These are phyloP conservation scores for Fagopyrum esculentum DNA, from an alignment of 148 eudicot genomes.

Conservation along the genomic window DNA sequence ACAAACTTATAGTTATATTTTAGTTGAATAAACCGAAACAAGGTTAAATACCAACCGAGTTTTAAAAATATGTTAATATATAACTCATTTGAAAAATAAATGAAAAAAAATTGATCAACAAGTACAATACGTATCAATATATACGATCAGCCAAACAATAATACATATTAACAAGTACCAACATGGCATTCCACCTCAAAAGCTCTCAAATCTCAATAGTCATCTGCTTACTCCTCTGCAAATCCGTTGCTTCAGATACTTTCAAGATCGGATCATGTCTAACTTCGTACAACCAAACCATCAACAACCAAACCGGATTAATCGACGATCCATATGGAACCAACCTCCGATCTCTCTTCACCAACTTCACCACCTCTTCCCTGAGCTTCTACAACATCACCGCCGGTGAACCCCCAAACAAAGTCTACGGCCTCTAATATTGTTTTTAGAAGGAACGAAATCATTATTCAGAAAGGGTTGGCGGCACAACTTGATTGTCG, in stretches of 20 bases:
- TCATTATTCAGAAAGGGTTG: too few relatives aligned
- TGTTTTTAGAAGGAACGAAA: too few relatives aligned
- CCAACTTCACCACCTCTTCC: background rate
- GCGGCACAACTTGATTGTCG: too few relatives aligned
- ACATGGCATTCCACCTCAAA: background rate
- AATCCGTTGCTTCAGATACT: background rate
- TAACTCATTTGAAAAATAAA: too few relatives aligned
- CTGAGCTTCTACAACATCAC: background rate
- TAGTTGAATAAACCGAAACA: too few relatives aligned
- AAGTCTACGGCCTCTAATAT: slow-evolving; percentile 6
- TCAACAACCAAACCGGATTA: background rate
- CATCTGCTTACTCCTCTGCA: background rate
- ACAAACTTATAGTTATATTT: too few relatives aligned
- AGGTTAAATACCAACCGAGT: too few relatives aligned
- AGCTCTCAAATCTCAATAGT: background rate
- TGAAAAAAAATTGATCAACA: too few relatives aligned
- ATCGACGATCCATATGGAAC: background rate
- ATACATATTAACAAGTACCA: background rate
- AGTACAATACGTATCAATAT: too few relatives aligned
- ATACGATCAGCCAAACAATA: too few relatives aligned
- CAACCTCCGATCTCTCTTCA: background rate
- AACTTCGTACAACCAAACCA: background rate
- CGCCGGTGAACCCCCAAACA: background rate
- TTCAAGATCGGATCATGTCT: background rate
- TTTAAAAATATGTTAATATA: too few relatives aligned